phyloP scores from a whole-genome alignment of 345 rosid genomes.

The Streptanthus diversifolius region DNA sequence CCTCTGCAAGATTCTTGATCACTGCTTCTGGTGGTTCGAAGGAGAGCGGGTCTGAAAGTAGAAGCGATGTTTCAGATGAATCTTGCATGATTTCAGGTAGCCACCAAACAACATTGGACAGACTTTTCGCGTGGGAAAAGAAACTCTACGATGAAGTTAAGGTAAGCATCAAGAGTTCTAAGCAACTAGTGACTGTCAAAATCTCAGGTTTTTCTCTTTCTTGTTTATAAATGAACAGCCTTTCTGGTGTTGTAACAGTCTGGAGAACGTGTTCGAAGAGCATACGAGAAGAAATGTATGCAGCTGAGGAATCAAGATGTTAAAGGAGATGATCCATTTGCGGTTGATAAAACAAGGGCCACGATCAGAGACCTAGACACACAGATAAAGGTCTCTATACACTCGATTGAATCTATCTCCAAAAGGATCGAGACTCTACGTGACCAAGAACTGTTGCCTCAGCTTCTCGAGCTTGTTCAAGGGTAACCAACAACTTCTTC shows the following conservation, averaged over 20 bases:
- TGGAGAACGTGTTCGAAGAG: conserved; percentile 76
- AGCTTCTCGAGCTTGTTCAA: conserved; percentile 76
- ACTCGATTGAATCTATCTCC: conserved; percentile 85
- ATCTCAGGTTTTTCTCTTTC: not conserved
- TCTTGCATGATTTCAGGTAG: conserved; percentile 60
- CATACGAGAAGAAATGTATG: conserved; percentile 75
- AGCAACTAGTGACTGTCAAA: not conserved
- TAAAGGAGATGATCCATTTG: conserved; percentile 69
- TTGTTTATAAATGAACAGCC: not conserved
- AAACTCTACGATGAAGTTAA: conserved; percentile 90
- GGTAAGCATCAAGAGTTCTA: conserved; percentile 40
- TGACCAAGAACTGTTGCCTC: conserved; percentile 95
- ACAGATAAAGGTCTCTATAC: conserved; percentile 76
- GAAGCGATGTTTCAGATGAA: conserved; percentile 41
- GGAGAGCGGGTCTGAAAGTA: conserved; percentile 52
- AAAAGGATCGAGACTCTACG: conserved; percentile 82
- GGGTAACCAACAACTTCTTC: conserved; percentile 47
- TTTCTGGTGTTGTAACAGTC: conserved; percentile 42
- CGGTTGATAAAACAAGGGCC: conserved; percentile 71
- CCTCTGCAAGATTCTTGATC: conserved; percentile 70
- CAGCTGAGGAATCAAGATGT: conserved; percentile 80
- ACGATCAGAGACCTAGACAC: conserved; percentile 75
- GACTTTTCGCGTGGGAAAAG: conserved; percentile 91
- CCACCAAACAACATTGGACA: conserved; percentile 82
- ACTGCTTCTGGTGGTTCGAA: conserved; percentile 52